Conservation (phyloP, 108 stramenopile species). For the Chaetoceros tenuissimus region DNA sequence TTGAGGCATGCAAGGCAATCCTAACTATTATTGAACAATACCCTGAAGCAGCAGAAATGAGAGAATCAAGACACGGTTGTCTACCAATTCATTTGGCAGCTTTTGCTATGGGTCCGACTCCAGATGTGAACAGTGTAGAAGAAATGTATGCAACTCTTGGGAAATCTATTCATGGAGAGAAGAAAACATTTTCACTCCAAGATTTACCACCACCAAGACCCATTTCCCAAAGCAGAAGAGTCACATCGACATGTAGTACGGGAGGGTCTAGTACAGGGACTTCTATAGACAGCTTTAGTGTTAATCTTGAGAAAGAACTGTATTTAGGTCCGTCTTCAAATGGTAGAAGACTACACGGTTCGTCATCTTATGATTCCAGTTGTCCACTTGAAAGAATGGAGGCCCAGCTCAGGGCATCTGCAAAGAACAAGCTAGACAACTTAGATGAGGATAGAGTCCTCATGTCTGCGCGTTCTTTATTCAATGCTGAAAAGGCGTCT, state of each 20-base stretch:
- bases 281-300: no score
- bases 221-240: no score
- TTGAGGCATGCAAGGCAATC: constrained; percentile 73
- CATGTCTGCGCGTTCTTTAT: neutral
- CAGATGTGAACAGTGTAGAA: neutral
- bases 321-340: no score
- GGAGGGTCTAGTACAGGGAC: no score
- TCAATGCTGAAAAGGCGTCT: neutral
- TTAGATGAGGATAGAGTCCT: neutral
- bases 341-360: no score
- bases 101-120: constrained; percentile 70
- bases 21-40: constrained; percentile 49
- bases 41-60: constrained; percentile 64
- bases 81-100: constrained; percentile 77
- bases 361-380: no score
- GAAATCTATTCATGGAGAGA: no score
- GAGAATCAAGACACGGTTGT: constrained; percentile 85
- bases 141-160: constrained; percentile 1
- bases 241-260: no score
- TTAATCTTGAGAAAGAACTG: no score
- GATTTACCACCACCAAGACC: no score
- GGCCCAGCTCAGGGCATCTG: neutral
- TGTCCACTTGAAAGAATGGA: neutral
- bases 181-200: no score
- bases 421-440: neutral